Evolutionary conservation across 2,329 filamentous ascomycete genomes (phyloP).

Genomic region (Seiridium unicorne): DNA sequence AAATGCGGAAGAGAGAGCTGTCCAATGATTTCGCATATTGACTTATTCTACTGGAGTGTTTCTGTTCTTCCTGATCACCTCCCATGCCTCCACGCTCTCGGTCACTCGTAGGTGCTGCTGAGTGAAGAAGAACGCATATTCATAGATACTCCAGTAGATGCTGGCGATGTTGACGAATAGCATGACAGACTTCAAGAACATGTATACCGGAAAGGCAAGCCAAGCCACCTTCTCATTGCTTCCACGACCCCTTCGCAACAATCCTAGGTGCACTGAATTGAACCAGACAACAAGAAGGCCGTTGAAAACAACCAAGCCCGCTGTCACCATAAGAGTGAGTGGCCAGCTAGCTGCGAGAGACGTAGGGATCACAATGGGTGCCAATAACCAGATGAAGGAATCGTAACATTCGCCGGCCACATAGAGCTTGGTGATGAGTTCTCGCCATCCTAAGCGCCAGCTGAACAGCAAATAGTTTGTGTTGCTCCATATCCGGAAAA

Average conservation of each 20-base stretch:
- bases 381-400: conserved; percentile 38
- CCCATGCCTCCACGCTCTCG: too few species aligned
- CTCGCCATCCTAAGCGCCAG: conserved; percentile 47
- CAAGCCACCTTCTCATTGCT: conserved; percentile 40
- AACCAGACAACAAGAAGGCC: conserved; percentile 33
- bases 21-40: too few species aligned
- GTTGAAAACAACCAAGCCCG: conserved; percentile 40
- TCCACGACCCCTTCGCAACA: conserved; percentile 18
- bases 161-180: conserved; percentile 40
- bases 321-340: conserved; percentile 34
- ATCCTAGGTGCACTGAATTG: conserved; percentile 42
- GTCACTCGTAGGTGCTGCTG: conserved; percentile 31
- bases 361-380: conserved; percentile 43
- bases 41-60: too few species aligned
- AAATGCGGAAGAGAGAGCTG: too few species aligned
- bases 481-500: conserved; percentile 43
- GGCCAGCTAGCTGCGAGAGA: conserved; percentile 38
- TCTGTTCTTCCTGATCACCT: too few species aligned
- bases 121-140: conserved; percentile 44
- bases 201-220: conserved; percentile 34
- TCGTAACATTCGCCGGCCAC: conserved; percentile 37
- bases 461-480: conserved; percentile 41
- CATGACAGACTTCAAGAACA: conserved; percentile 40
- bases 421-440: conserved; percentile 47
- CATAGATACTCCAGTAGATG: conserved; percentile 38